Evolutionary conservation across 495 filamentous ascomycete genomes (phyloP), one percentile per base, ranked within the genome.

Genomic region (Articulospora tetracladia): DNA sequence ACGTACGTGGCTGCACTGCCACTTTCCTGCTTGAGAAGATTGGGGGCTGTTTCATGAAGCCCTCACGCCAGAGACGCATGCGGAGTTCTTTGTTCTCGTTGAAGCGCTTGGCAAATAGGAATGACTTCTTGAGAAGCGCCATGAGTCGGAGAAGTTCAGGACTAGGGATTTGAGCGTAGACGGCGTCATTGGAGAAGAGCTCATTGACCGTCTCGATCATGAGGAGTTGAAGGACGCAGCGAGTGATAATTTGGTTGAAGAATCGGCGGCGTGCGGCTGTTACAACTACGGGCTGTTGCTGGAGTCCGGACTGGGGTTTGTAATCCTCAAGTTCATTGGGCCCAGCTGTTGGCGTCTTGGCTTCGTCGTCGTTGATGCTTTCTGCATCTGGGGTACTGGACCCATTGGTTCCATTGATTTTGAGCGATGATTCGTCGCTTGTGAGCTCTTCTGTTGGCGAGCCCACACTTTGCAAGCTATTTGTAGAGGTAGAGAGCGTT

Each of bases 131-230:
- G 20, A 99, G 75, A 4, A 98, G 78, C 7, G 83, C 85, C 95
- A 98, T 99, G 24, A 99, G 75, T 6, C 94, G 88, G 13, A 99
- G 80, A 0, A 99, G 83, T 64, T 97, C 90, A 1, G 80, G 74
- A 13, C 89, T 93, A 1, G 94, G 94, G 51, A 99, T 98, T 72
- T 95, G 83, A 27, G 85, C 83, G 73, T 98, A 99, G 36, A 99
- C 95, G 27, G 89, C 81, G 67, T 99, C 93, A 70, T 98, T 98
- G 55, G 91, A 95, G 77, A 99, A 98, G 26, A 99, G 83, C 71
- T 99, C 94, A 65, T 96, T 93, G 39, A 99, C 94, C 0, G 94
- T 99, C 70, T 98, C 95, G 72, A 99, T 99, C 91, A 98, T 97
- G 54, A 99, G 85, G 3, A 99, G 79, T 70, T 98, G 95, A 15